Base-by-base conservation (phyloP, 768 basidiomycete species). In the Tremella yokohamensis region DNA sequence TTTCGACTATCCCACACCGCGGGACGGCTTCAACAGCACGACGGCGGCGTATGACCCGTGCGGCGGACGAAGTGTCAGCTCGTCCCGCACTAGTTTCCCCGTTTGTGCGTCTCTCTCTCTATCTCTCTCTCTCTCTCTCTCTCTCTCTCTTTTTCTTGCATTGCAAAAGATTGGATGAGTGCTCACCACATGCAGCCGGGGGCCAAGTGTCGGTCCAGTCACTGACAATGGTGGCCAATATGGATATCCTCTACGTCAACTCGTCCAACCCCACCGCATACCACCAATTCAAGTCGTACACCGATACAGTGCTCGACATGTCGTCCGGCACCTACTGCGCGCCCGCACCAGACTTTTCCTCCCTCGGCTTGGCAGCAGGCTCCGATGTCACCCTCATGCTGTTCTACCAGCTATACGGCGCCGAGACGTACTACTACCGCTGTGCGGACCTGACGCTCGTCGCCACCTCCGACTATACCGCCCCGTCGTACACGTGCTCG, bases 391-490 rank as follows among this genome's bases (percentile, higher is more conserved):
- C n/a, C 18, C 34, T 54, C 18, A 19, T 22, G 47, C 40, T 18
- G 24, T 24, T 39, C 15, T 52, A 19, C 12, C 40, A 65, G 61
- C 61, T 66, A 26, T 42, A 66, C n/a, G 60, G 52, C 34, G 24
- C 42, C 29, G 19, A 26, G 15, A 51, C 49, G 26, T 50, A 61
- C 47, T 57, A 54, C 51, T 67, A 65, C 54, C 56, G 64, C 34
- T 70, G 69, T 34, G 69, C 69, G 49, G 69, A 70, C 45, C 54
- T 70, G 51, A 63, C 37, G 8, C 59, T 70, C 13, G 62, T 66
- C 37, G 56, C 42, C 1, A 12, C 63, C 3, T 45, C 55, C 26
- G 40, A 29, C 3, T 67, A 55, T 38, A 56, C 55, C 39, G 37
- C 60, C 1, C 53, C 57, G 18, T n/a, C 54, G 12, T 67, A 65